Conservation (phyloP, 2,329 filamentous ascomycete species). For the Alternaria triticimaculans region DNA sequence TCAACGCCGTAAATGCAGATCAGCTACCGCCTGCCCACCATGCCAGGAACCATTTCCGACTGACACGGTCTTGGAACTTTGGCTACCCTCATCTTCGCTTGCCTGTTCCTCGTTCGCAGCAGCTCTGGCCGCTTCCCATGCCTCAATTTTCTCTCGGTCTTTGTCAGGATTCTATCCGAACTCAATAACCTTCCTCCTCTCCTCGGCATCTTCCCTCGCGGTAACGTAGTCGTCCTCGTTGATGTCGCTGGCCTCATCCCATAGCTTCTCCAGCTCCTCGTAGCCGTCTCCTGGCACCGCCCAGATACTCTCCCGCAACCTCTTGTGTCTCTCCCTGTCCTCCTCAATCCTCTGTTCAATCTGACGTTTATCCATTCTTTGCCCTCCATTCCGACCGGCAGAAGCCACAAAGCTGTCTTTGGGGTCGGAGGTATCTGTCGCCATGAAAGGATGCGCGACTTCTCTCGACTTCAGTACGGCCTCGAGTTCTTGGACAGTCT, state of each 20-base stretch:
- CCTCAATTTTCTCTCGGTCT: background rate
- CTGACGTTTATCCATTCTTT: conserved; percentile 78
- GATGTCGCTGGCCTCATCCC: conserved; percentile 86
- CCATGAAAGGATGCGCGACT: conserved; percentile 39
- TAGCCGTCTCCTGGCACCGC: conserved; percentile 70
- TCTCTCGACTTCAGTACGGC: conserved; percentile 83
- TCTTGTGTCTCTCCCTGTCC: conserved; percentile 92
- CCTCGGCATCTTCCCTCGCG: conserved; percentile 74
- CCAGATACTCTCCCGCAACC: conserved; percentile 91
- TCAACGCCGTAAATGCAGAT: conserved; percentile 9
- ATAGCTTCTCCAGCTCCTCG: conserved; percentile 78
- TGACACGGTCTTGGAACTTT: background rate
- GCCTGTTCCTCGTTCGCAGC: background rate
- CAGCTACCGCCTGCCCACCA: background rate
- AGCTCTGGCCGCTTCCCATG: background rate
- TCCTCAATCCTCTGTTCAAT: conserved; percentile 97
- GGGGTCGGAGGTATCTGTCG: background rate
- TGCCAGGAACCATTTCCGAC: background rate
- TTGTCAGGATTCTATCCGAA: conserved; percentile 31
- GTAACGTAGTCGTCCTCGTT: conserved; percentile 85
- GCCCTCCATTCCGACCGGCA: conserved; percentile 44
- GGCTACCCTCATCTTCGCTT: background rate
- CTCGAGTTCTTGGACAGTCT: conserved; percentile 81
- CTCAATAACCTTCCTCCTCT: conserved; percentile 58
- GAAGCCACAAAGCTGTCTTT: conserved; percentile 21